A percentile compares a stretch with the other conserved stretches of the same genome.
Evolutionary conservation across 2,329 filamentous ascomycete genomes (phyloP).

Genomic region (Ophioceras dolichostomum): DNA sequence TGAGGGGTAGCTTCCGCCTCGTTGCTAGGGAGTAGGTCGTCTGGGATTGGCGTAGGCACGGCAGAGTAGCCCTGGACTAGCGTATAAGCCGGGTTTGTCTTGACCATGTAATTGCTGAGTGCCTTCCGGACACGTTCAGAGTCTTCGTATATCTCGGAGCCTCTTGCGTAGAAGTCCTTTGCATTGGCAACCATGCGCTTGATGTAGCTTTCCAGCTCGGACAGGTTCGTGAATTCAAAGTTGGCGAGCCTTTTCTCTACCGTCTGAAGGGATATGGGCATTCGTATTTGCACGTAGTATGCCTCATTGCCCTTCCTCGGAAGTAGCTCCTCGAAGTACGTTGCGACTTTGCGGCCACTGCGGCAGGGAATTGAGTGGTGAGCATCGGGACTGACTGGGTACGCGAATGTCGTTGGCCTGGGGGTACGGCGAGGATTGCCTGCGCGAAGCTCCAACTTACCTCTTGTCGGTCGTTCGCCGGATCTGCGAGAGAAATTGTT

Average conservation of each 20-base stretch:
- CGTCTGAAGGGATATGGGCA: conserved; percentile 67
- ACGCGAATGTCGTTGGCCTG: too few species aligned
- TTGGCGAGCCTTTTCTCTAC: conserved; percentile 65
- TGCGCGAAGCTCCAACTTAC: conserved; percentile 32
- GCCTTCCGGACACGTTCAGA: conserved; percentile 80
- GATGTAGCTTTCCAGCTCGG: conserved; percentile 69
- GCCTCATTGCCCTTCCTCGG: conserved; percentile 51
- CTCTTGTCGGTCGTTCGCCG: conserved; percentile 70
- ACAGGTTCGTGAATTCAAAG: conserved; percentile 56
- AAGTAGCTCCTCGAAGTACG: conserved; percentile 62
- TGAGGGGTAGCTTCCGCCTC: neutral
- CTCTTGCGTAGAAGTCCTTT: conserved; percentile 69
- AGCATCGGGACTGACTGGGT: too few species aligned
- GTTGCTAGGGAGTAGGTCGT: conserved; percentile 21
- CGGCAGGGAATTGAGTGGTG: neutral
- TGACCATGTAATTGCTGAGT: conserved; percentile 77
- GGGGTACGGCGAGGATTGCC: conserved; percentile 1
- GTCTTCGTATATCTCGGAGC: conserved; percentile 64
- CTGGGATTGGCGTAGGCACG: conserved; percentile 59
- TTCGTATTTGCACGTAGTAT: conserved; percentile 65
- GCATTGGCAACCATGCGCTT: conserved; percentile 83
- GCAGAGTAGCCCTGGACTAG: conserved; percentile 53
- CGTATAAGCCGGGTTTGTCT: conserved; percentile 73
- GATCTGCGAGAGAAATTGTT: conserved; percentile 64
- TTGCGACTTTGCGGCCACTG: conserved; percentile 63